Evolutionary conservation across 306 rosid genomes (phyloP).

Genomic region (Senna siamea): DNA sequence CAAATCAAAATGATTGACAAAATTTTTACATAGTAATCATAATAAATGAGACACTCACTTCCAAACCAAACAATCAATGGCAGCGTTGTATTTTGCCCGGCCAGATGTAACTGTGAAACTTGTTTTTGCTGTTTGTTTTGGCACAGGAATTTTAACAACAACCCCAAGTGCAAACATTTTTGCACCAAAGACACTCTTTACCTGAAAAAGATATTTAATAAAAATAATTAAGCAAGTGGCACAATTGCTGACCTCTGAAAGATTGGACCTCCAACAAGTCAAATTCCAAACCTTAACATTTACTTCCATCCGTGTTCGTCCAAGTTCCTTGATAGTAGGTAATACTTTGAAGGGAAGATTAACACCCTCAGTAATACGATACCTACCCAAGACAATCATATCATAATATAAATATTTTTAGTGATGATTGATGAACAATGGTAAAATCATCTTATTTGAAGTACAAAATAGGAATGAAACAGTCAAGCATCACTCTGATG

Average conservation of each 20-base stretch:
- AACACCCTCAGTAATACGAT: constrained; percentile 92
- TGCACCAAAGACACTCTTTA: constrained; percentile 84
- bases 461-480: constrained; percentile 10
- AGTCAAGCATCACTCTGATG: background rate
- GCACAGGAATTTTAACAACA: constrained; percentile 89
- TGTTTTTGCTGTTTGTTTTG: constrained; percentile 90
- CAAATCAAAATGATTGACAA: too few relatives aligned
- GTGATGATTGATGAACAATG: constrained; percentile 1
- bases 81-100: constrained; percentile 82
- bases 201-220: constrained; percentile 51
- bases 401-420: background rate
- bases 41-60: constrained; percentile 62
- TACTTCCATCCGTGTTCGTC: constrained; percentile 91
- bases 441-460: background rate
- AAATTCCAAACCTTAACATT: constrained; percentile 74
- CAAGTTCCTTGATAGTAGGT: constrained; percentile 89
- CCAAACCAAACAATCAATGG: constrained; percentile 89
- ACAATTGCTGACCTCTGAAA: background rate
- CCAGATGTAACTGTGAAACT: constrained; percentile 90
- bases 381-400: constrained; percentile 49
- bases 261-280: constrained; percentile 13
- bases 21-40: constrained; percentile 5
- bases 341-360: constrained; percentile 91
- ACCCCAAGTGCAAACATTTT: constrained; percentile 95
- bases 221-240: constrained; percentile 27